Base-by-base conservation (phyloP, 2,329 filamentous ascomycete genomes). In the Colletotrichum limetticola region DNA sequence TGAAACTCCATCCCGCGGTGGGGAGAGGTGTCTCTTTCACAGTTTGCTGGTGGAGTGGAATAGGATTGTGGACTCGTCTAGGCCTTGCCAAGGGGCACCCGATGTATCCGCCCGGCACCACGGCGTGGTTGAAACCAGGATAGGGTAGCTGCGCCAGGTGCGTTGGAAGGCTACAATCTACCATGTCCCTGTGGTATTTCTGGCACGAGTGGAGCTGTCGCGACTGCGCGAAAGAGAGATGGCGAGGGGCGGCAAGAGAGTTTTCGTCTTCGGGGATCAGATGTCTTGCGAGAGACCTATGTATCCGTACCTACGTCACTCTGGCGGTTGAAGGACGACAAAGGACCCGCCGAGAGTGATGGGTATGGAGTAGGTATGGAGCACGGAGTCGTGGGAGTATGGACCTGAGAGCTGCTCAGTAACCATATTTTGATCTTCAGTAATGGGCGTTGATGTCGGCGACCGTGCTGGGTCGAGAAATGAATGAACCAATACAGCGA, bases 11-110 rank as follows among this genome's bases (percentile, higher is more conserved):
- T 71, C 12, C 26, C 26, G 37, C 19, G 57, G 68, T 61, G 66
- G 66, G 24, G 42, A 55, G 32, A 46, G 56, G 56, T 30, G 32
- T 35, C 22, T 26, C 35, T 61, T 49, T 67, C 57, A 30, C 52
- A 30, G n/a, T 58, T 58, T 58, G 22, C 28, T 19, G 30, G 66
- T 64, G 53, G 66, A 63, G 59, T 59, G 53, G 30, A 55, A 53
- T 32, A 52, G 55, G 22, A 32, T 49, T 65, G 46, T 46, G 32
- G 69, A 59, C 26, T 49, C 46, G 52, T 68, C 65, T 66, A 68
- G 69, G 42, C 69, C 65, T 59, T 55, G 65, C 65, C 69, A 58
- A 68, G 68, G 49, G 22, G 52, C 58, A 72, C 58, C 42, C 53
- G 28, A 56, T 58, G 53, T 68, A 68, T 59, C 49, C 59, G 59